Conservation (phyloP, 2,329 filamentous ascomycete genomes). For the Penicillium nordicum region DNA sequence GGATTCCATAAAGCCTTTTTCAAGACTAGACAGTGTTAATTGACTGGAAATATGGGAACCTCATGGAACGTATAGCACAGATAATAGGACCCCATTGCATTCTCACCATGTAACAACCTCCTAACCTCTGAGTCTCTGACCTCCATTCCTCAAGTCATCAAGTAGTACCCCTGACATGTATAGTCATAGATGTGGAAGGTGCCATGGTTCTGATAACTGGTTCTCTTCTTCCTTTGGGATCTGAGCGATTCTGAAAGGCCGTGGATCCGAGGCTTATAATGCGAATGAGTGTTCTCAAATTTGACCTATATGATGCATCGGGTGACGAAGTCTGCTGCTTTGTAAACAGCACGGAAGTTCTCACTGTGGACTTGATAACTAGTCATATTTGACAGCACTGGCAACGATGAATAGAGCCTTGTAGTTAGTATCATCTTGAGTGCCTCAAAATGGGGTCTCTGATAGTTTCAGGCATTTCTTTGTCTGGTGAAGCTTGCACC, state of each 20-base stretch:
- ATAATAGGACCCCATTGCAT: too few relatives aligned
- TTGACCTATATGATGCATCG: not conserved
- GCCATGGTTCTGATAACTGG: not conserved
- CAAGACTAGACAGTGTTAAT: not conserved
- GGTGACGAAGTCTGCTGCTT: not conserved
- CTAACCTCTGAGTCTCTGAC: not conserved
- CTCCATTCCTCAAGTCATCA: not conserved
- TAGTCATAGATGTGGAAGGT: not conserved
- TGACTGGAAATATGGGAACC: not conserved
- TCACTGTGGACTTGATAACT: too few relatives aligned
- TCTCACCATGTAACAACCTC: not conserved
- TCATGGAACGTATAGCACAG: not conserved
- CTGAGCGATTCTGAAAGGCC: not conserved
- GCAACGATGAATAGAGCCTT: not conserved
- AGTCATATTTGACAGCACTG: not conserved
- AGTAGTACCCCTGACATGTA: not conserved
- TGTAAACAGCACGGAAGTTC: not conserved
- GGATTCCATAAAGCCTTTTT: not conserved
- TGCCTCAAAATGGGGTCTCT: not conserved
- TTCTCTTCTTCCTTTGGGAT: not conserved
- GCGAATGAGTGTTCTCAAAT: not conserved
- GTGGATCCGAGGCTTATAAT: constrained; percentile 1
- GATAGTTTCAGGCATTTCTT: not conserved
- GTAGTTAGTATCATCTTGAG: not conserved
- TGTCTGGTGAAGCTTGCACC: not conserved